A percentile compares a stretch with the other conserved stretches of the same genome.
Conservation (phyloP, 805 yeast species). For the Lipomyces japonicus region DNA sequence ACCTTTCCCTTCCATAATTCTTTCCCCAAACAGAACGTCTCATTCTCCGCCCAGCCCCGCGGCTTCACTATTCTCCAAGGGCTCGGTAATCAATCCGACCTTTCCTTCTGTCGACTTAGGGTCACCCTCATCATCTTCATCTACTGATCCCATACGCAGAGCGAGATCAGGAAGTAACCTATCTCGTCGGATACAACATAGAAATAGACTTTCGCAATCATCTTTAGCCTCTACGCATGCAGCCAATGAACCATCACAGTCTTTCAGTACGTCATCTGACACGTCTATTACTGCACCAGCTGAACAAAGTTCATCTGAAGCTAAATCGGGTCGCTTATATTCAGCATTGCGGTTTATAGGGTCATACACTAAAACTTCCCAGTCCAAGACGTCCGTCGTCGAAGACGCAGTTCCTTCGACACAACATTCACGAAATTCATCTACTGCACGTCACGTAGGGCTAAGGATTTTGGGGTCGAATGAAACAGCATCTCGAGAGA, state of each 20-base stretch:
- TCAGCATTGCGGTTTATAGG: conserved; percentile 18
- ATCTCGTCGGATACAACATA: background rate
- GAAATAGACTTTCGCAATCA: conserved; percentile 4
- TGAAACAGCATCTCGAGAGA: background rate
- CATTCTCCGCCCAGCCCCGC: conserved; percentile 11
- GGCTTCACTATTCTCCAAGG: conserved; percentile 19
- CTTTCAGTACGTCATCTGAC: background rate
- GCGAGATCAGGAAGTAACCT: background rate
- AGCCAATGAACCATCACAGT: no score
- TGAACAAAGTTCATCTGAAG: conserved; percentile 1
- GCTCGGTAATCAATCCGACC: conserved; percentile 18
- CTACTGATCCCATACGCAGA: background rate
- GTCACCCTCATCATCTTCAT: conserved; percentile 17
- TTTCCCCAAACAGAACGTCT: conserved; percentile 2
- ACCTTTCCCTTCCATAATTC: conserved; percentile 6
- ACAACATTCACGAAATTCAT: conserved; percentile 9
- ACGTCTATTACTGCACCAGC: background rate
- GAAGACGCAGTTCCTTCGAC: conserved; percentile 9
- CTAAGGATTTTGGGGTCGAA: conserved; percentile 18
- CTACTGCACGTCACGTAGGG: conserved; percentile 9
- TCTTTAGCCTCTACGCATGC: background rate
- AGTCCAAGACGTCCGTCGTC: background rate
- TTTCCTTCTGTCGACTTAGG: conserved; percentile 25
- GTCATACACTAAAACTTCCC: background rate
- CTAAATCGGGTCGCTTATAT: conserved; percentile 3